Base-by-base conservation (phyloP, 805 yeast genomes). In the Teunomyces pallodes region DNA sequence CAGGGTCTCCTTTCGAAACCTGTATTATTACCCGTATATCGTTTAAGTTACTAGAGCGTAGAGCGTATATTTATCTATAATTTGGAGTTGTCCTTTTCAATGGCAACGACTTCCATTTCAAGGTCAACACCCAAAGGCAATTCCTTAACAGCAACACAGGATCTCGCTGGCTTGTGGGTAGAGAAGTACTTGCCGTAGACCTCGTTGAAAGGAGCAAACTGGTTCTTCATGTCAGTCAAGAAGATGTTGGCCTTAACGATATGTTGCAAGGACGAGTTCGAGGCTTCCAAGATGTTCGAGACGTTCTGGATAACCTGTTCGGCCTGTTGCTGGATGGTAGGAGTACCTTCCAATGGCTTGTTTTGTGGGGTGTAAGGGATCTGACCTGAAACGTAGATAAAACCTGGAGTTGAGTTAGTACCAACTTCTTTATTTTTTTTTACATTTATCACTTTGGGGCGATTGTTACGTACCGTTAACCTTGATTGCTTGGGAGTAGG, bases 401-500 rank as follows among this genome's bases (percentile, higher is more conserved):
- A 83, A 52, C 96, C 90, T 70, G 47, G 49, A 16, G 56, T 61
- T 57, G 24, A 20, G 59, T 61, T 54, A 54, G 10, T 5, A n/a
- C 20, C 6, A 20, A 20, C 6, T 20, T 20, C 24, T 20, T 20
- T 20, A 4, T 5, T 16, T 16, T 16, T 16, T 16, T 2, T 16
- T 16, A 16, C 8, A 26, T 36, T 14, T n/a, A 20, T 20, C 26
- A 20, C 17, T 29, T 32, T 29, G 44, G 43, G 16, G 12, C 12
- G n/a, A 32, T 8, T 17, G 12, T 5, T 38, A 47, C 51, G 42
- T 69, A 71, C 76, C 76, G 68, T 88, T 89, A 59, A 84, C 96
- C 74, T 87, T 90, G 68, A 91, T 81, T 42, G 98, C 99, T 71
- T 94, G 99, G 27, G 96, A 89, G 70, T 92, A 92, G 10, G 96